Evolutionary conservation across 352 stramenopile genomes (phyloP).

Genomic region (Phytophthora crassamura): DNA sequence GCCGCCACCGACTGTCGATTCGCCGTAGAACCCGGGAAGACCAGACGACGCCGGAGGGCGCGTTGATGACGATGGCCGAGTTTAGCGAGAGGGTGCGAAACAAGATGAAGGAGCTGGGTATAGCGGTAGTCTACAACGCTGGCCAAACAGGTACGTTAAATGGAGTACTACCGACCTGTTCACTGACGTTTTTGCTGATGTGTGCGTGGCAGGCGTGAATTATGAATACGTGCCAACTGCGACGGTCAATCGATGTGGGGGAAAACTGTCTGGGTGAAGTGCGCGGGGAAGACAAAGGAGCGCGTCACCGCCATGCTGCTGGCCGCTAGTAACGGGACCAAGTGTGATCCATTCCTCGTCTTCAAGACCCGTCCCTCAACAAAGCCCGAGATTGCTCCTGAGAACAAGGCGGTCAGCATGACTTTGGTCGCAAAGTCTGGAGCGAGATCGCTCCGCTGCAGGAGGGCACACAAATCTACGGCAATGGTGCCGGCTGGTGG

Average conservation of each 20-base stretch:
- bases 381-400: not conserved
- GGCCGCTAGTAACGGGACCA: conserved; percentile 22
- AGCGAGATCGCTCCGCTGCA: conserved; percentile 24
- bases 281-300: conserved; percentile 32
- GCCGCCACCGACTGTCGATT: conserved; percentile 13
- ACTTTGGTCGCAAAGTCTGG: conserved; percentile 30
- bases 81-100: not conserved
- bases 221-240: conserved; percentile 36
- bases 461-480: conserved; percentile 24
- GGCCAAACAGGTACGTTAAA: conserved; percentile 15
- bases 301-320: conserved; percentile 33
- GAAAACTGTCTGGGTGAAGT: conserved; percentile 32
- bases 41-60: conserved; percentile 2
- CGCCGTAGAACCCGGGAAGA: conserved; percentile 10
- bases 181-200: too few species aligned
- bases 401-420: conserved; percentile 16
- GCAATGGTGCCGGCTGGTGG: conserved; percentile 43
- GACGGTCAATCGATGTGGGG: conserved; percentile 17
- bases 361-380: conserved; percentile 28
- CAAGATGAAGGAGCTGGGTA: conserved; percentile 12
- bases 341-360: conserved; percentile 31
- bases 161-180: too few species aligned
- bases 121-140: conserved; percentile 1
- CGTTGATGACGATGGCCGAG: not conserved
- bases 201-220: conserved; percentile 4